Conservation (phyloP, 345 rosid species). For the Melastoma malabathricum region DNA sequence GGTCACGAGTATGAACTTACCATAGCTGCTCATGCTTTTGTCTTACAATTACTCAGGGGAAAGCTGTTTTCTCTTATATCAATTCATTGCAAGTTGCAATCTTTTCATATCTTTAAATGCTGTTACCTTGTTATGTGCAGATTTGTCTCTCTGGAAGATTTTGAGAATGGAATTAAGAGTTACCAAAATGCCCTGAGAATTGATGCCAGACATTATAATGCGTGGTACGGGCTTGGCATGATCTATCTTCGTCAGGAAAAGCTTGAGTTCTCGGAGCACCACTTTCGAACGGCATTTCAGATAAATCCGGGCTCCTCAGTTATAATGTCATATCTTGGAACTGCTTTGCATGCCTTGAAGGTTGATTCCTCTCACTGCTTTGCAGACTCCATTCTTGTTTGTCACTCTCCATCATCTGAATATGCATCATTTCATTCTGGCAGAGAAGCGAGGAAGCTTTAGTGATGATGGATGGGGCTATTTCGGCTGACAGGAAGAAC, state of each 20-base stretch:
- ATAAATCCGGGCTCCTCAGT: conserved; percentile 88
- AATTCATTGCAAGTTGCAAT: background rate
- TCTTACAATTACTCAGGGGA: background rate
- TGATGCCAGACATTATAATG: conserved; percentile 86
- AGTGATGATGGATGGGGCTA: conserved; percentile 83
- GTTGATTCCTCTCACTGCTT: conserved; percentile 14
- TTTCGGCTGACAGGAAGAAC: conserved; percentile 77
- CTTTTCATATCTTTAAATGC: background rate
- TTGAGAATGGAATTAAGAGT: conserved; percentile 86
- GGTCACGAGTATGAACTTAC: conserved; percentile 79
- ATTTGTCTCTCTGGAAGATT: conserved; percentile 82
- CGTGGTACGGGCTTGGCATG: conserved; percentile 99
- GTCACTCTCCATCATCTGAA: conserved; percentile 2
- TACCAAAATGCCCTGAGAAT: conserved; percentile 83
- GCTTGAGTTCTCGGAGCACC: conserved; percentile 90
- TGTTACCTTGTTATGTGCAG: conserved; percentile 19
- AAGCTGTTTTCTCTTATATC: background rate
- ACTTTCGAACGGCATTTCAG: conserved; percentile 74
- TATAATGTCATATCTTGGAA: conserved; percentile 90
- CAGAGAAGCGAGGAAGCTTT: conserved; percentile 89
- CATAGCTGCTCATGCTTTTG: background rate
- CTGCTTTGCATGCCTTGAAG: conserved; percentile 76
- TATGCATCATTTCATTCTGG: conserved; percentile 5
- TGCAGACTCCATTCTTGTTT: too few species aligned
- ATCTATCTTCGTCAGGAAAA: conserved; percentile 90